Conservation (phyloP, 23 red algal genomes). For the Gracilaria gracilis region DNA sequence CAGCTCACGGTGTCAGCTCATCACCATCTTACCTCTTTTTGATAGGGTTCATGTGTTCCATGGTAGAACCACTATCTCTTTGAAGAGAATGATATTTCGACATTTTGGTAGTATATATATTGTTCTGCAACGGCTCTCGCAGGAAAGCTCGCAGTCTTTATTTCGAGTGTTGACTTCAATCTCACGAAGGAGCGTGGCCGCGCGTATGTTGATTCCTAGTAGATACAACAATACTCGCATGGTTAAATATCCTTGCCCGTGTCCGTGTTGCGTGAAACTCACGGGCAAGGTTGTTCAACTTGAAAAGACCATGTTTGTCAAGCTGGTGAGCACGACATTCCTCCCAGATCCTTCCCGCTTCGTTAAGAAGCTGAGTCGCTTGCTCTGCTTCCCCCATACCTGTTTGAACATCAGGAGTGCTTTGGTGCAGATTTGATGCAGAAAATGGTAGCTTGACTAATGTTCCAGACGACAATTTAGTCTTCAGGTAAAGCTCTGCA, state of each 20-base stretch:
- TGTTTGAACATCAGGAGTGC: neutral
- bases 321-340: neutral
- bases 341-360: slow-evolving; percentile 1
- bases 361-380: slow-evolving; percentile 8
- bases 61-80: too few species aligned
- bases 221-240: neutral
- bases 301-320: neutral
- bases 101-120: too few species aligned
- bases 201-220: neutral
- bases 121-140: too few species aligned
- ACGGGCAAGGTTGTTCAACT: neutral
- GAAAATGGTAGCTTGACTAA: neutral
- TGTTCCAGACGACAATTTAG: neutral
- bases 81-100: too few species aligned
- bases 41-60: too few species aligned
- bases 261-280: neutral
- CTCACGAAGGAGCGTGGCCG: neutral
- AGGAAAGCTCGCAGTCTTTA: too few species aligned
- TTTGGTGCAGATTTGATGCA: neutral
- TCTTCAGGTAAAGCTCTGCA: neutral
- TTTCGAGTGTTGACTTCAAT: too few species aligned
- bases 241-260: neutral
- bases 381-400: neutral
- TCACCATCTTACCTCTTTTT: too few species aligned
- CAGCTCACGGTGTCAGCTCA: too few species aligned